These are phyloP conservation scores for Phyllostachys edulis DNA, from an alignment of 176 grass and related monocot species.

Conservation along the genomic window DNA sequence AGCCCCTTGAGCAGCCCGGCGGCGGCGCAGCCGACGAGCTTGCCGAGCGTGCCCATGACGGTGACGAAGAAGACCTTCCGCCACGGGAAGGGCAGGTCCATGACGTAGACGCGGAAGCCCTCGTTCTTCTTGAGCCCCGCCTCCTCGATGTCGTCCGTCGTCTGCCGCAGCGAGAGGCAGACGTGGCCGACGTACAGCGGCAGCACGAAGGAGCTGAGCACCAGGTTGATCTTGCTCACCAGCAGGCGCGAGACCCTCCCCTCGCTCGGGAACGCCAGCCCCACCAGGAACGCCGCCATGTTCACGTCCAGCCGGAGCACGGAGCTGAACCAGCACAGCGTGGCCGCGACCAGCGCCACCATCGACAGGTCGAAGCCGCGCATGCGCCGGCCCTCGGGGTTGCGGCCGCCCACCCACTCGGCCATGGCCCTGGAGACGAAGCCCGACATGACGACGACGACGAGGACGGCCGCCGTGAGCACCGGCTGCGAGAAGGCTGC, in stretches of 20 bases:
- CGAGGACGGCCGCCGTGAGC: slow-evolving; percentile 30
- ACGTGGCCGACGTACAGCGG: slow-evolving; percentile 60
- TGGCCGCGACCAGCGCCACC: slow-evolving; percentile 26
- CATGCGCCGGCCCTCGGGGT: slow-evolving; percentile 67
- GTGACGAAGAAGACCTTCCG: slow-evolving; percentile 49
- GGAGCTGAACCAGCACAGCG: slow-evolving; percentile 43
- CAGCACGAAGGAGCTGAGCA: slow-evolving; percentile 63
- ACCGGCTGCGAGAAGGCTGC: slow-evolving; percentile 4
- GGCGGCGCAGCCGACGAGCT: slow-evolving; percentile 42
- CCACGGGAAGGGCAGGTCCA: slow-evolving; percentile 48
- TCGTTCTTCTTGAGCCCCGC: neutral
- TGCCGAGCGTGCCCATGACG: slow-evolving; percentile 50
- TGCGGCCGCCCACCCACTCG: slow-evolving; percentile 61
- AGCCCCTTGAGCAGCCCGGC: slow-evolving; percentile 44
- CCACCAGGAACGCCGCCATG: slow-evolving; percentile 65
- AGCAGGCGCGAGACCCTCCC: slow-evolving; percentile 58
- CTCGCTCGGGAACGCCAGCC: slow-evolving; percentile 62
- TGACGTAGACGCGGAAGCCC: slow-evolving; percentile 35
- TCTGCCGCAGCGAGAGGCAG: slow-evolving; percentile 52
- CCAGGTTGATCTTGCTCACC: slow-evolving; percentile 67
- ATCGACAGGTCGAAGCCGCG: slow-evolving; percentile 51
- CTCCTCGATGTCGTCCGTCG: slow-evolving; percentile 42
- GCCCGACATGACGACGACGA: slow-evolving; percentile 31
- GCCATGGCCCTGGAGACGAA: slow-evolving; percentile 44
- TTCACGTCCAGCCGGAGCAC: slow-evolving; percentile 57